Conservation (phyloP, 495 filamentous ascomycete species). For the Penicillium bialowiezense region DNA sequence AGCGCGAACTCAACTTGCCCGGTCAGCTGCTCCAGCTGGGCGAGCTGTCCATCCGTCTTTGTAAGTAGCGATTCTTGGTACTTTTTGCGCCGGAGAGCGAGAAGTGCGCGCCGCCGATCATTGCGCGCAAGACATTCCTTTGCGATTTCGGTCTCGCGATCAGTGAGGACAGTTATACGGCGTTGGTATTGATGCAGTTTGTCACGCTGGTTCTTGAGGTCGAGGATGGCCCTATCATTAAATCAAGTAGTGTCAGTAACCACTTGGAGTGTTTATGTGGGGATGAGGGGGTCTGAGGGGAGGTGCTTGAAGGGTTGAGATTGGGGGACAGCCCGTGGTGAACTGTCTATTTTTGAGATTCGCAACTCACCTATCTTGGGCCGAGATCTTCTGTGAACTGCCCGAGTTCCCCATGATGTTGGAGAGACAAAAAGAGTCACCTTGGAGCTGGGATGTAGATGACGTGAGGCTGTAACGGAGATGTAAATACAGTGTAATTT, state of each 20-base stretch:
- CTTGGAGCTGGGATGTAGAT: constrained; percentile 9
- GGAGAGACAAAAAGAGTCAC: constrained; percentile 5
- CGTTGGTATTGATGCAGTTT: constrained; percentile 92
- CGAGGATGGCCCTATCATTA: constrained; percentile 74
- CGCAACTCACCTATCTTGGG: constrained; percentile 61
- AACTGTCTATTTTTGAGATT: not conserved
- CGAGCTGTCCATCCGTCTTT: constrained; percentile 89
- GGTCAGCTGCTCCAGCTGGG: constrained; percentile 79
- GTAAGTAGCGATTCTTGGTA: constrained; percentile 89
- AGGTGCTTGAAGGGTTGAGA: not conserved
- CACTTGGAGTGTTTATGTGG: not conserved
- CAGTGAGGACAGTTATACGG: constrained; percentile 78
- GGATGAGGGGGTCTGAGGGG: constrained; percentile 21
- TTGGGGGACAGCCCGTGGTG: not conserved
- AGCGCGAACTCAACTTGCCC: constrained; percentile 87
- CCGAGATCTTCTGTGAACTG: constrained; percentile 67
- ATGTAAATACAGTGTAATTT: constrained; percentile 21
- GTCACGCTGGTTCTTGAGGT: constrained; percentile 96
- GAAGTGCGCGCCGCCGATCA: constrained; percentile 76
- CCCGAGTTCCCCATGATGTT: constrained; percentile 62
- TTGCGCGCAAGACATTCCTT: constrained; percentile 68
- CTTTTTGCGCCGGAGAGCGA: constrained; percentile 91
- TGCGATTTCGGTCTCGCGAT: constrained; percentile 81
- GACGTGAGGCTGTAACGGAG: constrained; percentile 22
- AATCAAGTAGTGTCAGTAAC: not conserved